Evolutionary conservation across 164 flowering plant species (phyloP), one percentile per base, ranked within the genome.

Genomic region (Malania oleifera): DNA sequence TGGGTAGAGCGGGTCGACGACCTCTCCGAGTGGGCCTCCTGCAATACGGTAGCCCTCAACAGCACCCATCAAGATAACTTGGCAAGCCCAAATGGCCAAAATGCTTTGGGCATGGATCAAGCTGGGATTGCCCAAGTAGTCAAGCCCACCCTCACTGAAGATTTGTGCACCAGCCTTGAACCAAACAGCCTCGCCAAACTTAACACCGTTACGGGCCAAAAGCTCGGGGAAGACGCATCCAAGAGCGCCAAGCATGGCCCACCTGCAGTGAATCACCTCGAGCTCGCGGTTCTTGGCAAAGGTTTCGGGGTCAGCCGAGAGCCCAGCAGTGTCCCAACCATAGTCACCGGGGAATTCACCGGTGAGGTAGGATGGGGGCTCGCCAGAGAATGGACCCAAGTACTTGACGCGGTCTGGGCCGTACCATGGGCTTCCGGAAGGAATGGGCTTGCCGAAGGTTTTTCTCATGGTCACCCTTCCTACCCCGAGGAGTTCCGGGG

Each of bases 261-360:
- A 31, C 35, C 35, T 31, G 35, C 35, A 31, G 35, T 31, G 35
- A 9, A 31, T 31, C 6, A 31, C 35, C 35, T 31, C 35, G 35
- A 31, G 35, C 35, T 31, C 35, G 6, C 35, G 35, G 9, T 51
- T 51, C 54, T 26, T 51, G 0, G 54, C 54, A 28, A 51, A 51
- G 34, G 54, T 51, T 15, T 51, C 54, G 15, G 54, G 54, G 34
- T 51, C 54, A 1, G 54, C 54, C 18, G 54, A 51, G 54, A 51
- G 54, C 20, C 54, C 54, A 15, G 54, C 54, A 25, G 54, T 51
- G 54, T 51, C 54, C 54, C 54, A 51, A 5, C 54, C 54, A n/a
- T 51, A 51, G 54, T 51, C 54, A 8, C 54, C 54, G 34, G 54
- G 54, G 34, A 51, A 51, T 14, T 51, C 34, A 3, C 54, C 54